These are phyloP conservation scores for Plenodomus tracheiphilus DNA, from an alignment of 2,329 filamentous ascomycete species.

Conservation along the genomic window DNA sequence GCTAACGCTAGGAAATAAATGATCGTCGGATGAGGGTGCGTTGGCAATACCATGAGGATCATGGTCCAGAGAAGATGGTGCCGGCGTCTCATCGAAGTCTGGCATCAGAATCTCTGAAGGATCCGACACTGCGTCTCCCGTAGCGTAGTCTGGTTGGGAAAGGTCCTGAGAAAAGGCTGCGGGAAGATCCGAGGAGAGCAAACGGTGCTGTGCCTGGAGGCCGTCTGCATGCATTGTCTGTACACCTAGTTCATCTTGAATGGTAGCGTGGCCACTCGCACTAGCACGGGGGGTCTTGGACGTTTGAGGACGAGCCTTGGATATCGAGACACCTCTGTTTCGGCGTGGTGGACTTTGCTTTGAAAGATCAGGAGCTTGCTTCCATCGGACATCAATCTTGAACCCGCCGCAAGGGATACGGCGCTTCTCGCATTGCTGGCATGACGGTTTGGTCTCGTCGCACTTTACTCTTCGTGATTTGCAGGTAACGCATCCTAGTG, in stretches of 20 bases:
- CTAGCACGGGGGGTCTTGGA: background rate
- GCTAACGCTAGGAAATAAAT: background rate
- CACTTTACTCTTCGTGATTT: slow-evolving; percentile 73
- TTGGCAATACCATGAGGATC: slow-evolving; percentile 1
- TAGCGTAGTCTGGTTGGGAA: background rate
- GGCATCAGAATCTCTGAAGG: slow-evolving; percentile 7
- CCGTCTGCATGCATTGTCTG: background rate
- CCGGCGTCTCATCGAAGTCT: slow-evolving; percentile 2
- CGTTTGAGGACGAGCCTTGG: slow-evolving; percentile 1
- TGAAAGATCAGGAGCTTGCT: slow-evolving; percentile 15
- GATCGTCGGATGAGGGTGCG: background rate
- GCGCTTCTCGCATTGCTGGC: slow-evolving; percentile 66
- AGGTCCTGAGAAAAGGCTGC: background rate
- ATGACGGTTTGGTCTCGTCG: slow-evolving; percentile 70
- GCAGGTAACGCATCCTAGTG: slow-evolving; percentile 68
- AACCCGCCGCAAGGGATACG: slow-evolving; percentile 70
- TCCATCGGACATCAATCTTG: slow-evolving; percentile 73
- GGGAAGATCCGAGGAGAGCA: background rate
- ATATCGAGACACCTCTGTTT: slow-evolving; percentile 3
- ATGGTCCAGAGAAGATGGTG: slow-evolving; percentile 1
- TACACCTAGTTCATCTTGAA: background rate
- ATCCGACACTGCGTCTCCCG: background rate
- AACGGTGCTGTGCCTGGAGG: background rate
- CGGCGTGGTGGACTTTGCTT: slow-evolving; percentile 34
- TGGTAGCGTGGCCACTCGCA: background rate